Evolutionary conservation across 345 rosid species (phyloP), one percentile per base, ranked within the genome.

Genomic region (Xanthoceras sorbifolium): DNA sequence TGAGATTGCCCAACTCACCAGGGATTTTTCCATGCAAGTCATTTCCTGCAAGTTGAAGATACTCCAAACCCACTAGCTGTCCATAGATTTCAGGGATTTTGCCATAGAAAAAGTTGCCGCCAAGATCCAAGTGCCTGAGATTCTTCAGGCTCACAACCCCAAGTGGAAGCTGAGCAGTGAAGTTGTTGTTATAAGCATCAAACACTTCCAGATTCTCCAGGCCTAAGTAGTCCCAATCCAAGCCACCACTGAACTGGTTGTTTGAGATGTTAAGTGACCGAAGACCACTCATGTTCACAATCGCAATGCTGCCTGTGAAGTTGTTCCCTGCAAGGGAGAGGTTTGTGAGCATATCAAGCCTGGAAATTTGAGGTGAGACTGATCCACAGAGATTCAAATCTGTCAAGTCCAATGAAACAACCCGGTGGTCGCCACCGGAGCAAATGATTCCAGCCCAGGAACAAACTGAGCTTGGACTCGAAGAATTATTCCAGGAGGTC

Each of bases 21-120:
- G 95, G 95, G 26, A 91, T 86, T 64, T 40, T 66, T 6, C 95
- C 89, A 0, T 23, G 81, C 65, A 91, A 87, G 67, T 87, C 90
- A 69, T 91, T 91, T 7, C 90, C 93, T 7, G 85, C 86, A 1
- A 89, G 80, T 9, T 89, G 86, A 69, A 91, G 87, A 76, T 86
- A 86, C 83, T 80, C 79, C 69, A 91, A 76, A 29, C 74, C 79
- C 17, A 25, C 54, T 22, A 88, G 59, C 14, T 62, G 42, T 61
- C 93, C 93, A 31, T 83, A 89, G 44, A 82, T 81, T 8, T 62
- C 52, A 5, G 95, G 95, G 46, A 91, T 83, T 23, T 67, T 64
- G 5, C 93, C 95, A 4, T 75, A 17, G 79, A 91, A 88, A 83
- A 77, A 91, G 48, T 91, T 91, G 73, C 95, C 95, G 29, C 90